Percentiles rank a stretch among this genome's conserved stretches.
Evolutionary conservation across 1,284 basidiomycete genomes (phyloP).

Genomic region (Phellinidium pouzarii): DNA sequence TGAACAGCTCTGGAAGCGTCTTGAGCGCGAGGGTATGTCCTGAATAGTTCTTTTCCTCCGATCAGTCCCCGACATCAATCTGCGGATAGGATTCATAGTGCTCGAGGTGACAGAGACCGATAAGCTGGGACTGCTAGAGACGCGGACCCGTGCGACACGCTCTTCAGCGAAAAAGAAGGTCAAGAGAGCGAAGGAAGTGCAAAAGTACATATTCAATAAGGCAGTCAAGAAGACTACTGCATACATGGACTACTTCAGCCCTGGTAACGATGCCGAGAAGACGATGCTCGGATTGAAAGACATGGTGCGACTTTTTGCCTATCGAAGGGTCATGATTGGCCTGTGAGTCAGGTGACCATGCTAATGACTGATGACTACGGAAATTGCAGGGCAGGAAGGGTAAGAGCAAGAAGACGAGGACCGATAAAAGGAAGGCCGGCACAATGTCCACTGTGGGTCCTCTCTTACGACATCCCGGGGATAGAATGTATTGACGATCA

Average conservation of each 20-base stretch:
- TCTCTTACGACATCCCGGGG: background rate
- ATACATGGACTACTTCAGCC: slow-evolving; percentile 65
- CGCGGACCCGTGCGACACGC: slow-evolving; percentile 33
- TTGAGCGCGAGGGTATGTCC: slow-evolving; percentile 59
- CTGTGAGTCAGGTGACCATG: slow-evolving; percentile 26
- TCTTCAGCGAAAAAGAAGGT: slow-evolving; percentile 31
- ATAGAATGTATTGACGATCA: background rate
- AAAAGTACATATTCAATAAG: slow-evolving; percentile 50
- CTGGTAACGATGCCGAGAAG: slow-evolving; percentile 50
- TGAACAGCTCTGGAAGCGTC: slow-evolving; percentile 55
- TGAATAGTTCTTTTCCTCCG: background rate
- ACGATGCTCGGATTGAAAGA: slow-evolving; percentile 51
- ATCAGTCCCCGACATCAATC: background rate
- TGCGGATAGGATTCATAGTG: slow-evolving; percentile 51
- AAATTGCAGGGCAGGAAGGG: slow-evolving; percentile 11
- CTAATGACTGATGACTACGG: slow-evolving; percentile 23
- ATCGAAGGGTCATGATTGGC: slow-evolving; percentile 7
- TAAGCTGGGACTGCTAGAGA: slow-evolving; percentile 42
- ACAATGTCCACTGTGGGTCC: background rate
- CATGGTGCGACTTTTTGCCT: slow-evolving; percentile 34
- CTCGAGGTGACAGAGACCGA: slow-evolving; percentile 43
- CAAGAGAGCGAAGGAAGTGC: slow-evolving; percentile 46
- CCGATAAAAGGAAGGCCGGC: slow-evolving; percentile 5
- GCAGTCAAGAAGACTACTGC: slow-evolving; percentile 36
- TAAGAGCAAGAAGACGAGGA: slow-evolving; percentile 8